phyloP scores from a whole-genome alignment of 2,329 filamentous ascomycete genomes.

The Xylaria sp. region DNA sequence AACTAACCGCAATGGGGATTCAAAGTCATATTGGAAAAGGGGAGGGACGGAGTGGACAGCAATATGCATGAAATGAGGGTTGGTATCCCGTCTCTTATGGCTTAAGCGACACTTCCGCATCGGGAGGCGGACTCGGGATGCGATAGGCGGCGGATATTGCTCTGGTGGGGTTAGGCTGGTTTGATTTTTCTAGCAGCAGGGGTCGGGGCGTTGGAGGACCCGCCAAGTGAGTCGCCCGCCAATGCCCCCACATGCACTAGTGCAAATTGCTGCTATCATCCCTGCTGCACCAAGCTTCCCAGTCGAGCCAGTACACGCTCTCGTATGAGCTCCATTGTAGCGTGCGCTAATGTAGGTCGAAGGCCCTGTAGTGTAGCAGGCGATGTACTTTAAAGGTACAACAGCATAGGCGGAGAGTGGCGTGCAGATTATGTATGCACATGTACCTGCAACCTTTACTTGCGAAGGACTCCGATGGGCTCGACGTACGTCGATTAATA shows the following conservation, averaged over 20 bases:
- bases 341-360: not conserved
- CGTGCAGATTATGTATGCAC: no score
- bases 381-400: conserved; percentile 9
- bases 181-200: conserved; percentile 22
- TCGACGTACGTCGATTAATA: conserved; percentile 13
- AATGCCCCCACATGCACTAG: not conserved
- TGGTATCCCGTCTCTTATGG: conserved; percentile 11
- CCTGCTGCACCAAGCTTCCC: conserved; percentile 27
- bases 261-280: conserved; percentile 17
- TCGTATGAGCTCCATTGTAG: conserved; percentile 24
- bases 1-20: conserved; percentile 8
- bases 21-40: conserved; percentile 11
- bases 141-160: conserved; percentile 19
- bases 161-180: conserved; percentile 22
- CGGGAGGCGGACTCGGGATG: conserved; percentile 10
- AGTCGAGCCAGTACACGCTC: conserved; percentile 13
- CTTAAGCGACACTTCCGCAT: conserved; percentile 24
- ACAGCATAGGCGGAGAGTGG: no score
- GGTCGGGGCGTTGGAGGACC: conserved; percentile 17
- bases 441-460: conserved; percentile 21
- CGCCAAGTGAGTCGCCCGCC: not conserved
- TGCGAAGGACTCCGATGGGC: conserved; percentile 17
- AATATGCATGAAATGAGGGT: conserved; percentile 24
- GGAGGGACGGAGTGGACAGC: conserved; percentile 1
- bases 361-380: no score